Base-by-base conservation (phyloP, 768 basidiomycete genomes). In the Cystobasidium onofrii region DNA sequence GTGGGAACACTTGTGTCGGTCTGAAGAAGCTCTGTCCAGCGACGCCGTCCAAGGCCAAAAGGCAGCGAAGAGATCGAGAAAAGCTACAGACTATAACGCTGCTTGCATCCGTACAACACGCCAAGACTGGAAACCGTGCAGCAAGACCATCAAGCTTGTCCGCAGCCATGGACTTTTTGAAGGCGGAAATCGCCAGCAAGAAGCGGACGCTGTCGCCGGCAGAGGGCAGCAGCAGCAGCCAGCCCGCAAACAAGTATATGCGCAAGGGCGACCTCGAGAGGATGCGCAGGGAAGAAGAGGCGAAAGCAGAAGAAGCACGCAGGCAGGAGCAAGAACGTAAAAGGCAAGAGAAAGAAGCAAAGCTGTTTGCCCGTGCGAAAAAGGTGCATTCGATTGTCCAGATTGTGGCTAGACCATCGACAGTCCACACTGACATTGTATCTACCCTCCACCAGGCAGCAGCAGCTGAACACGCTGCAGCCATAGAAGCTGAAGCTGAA, bases 231-330 rank as follows among this genome's bases (percentile, higher is more conserved):
- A 74, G 25, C 29, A 74, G 62, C 20, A 65, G 57, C 63, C 55
- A 34, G 46, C 77, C 69, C 1, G 57, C 79, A 1, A 86, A 89
- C 25, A 96, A 97, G 83, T 98, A 98, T 81, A 86, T 96, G 86
- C 87, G 90, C 46, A 86, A 89, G 76, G 91, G 90, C 20, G 95
- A 98, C n/a, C 81, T 96, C 17, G 93, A 97, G 76, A 86, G 86
- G 25, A 79, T 90, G 46, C 85, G 84, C 75, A 85, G 81, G 52
- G 84, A 86, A 64, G 80, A 83, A 72, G 81, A 83, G 6, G 83
- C 71, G 80, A 80, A 63, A 79, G 85, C 75, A 85, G 76, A 75
- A 66, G 65, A 77, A 82, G 84, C 74, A 84, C 83, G 76, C 79
- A 76, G 64, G 82, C 81, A 81, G 33, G 83, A 83, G 73, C 81